Evolutionary conservation across 768 basidiomycete genomes (phyloP).

Genomic region (Royoungia palumana): DNA sequence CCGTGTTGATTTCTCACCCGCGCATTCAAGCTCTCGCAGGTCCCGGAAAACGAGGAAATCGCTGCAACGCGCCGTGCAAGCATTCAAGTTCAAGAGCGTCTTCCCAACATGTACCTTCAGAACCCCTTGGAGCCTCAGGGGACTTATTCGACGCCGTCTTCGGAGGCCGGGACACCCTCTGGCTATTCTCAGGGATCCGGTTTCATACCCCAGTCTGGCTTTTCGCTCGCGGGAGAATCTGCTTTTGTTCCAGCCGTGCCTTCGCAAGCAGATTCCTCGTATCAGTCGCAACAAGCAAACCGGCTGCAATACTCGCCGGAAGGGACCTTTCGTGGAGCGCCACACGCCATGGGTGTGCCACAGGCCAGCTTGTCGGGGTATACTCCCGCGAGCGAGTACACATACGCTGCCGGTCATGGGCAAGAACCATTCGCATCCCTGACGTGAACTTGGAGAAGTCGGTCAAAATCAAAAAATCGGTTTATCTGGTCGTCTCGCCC

Average conservation of each 20-base stretch:
- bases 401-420: conserved; percentile 19
- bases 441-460: conserved; percentile 8
- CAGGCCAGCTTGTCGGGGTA: conserved; percentile 18
- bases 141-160: conserved; percentile 16
- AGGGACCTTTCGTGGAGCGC: conserved; percentile 9
- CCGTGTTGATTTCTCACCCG: neutral
- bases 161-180: conserved; percentile 13
- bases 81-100: conserved; percentile 17
- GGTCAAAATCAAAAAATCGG: conserved; percentile 1
- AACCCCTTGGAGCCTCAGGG: conserved; percentile 12
- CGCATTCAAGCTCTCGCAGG: conserved; percentile 17
- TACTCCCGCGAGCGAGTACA: conserved; percentile 16
- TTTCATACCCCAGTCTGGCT: conserved; percentile 13
- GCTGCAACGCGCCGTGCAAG: conserved; percentile 24
- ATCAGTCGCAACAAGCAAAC: conserved; percentile 7
- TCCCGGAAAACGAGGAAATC: conserved; percentile 23
- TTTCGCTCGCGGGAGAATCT: conserved; percentile 13
- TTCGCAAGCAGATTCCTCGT: conserved; percentile 10
- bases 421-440: conserved; percentile 24
- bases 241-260: conserved; percentile 17
- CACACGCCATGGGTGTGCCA: conserved; percentile 12
- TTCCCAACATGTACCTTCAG: conserved; percentile 25
- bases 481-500: neutral
- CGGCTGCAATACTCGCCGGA: conserved; percentile 23
- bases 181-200: conserved; percentile 13